Evolutionary conservation across 768 basidiomycete genomes (phyloP), one percentile per base, ranked within the genome.

Genomic region (Tylopilus plumbeoviolaceoides): DNA sequence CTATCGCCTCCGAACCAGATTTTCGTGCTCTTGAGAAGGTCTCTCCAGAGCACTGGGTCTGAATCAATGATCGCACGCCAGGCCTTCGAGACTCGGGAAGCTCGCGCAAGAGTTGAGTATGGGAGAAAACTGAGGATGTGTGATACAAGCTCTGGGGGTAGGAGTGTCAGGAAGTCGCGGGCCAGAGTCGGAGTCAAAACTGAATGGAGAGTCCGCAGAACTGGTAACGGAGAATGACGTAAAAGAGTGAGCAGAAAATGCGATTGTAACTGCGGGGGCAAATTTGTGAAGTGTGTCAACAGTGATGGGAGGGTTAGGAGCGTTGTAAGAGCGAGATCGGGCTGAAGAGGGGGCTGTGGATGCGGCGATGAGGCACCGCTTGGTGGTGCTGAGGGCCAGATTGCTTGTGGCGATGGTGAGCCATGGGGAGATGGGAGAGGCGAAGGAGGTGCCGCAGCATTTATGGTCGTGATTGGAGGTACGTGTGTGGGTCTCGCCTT

Each of bases 61-160:
- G 86, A 86, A 66, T 98, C 95, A 57, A 98, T 90, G 60, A 92
- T 89, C 11, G 84, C 76, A n/a, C 87, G 77, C 97, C 97, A 99
- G 12, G 90, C 75, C 63, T 81, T 87, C 48, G 89, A 92, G 18
- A 99, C 95, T 31, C 91, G 81, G 15, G 92, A 87, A 10, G 93
- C 91, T 12, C 89, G 85, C 25, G 90, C 87, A 35, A 98, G 82
- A 12, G 89, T 83, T 4, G 84, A 76, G 59, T 87, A 88, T 5
- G 92, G 87, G 31, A 98, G 84, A 67, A 80, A 91, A 59, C 85
- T 85, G 57, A 98, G 80, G 57, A 98, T 81, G 58, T 90, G 87
- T 1, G 94, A 89, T 47, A 91, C 87, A 35, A 99, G 83, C 63
- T 99, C 95, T 31, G 90, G 85, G 5, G 97, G 97, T 10, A 98